Percentiles rank a stretch among this genome's conserved stretches.
Conservation (phyloP, 2,329 filamentous ascomycete genomes). For the Aureobasidium sp. region DNA sequence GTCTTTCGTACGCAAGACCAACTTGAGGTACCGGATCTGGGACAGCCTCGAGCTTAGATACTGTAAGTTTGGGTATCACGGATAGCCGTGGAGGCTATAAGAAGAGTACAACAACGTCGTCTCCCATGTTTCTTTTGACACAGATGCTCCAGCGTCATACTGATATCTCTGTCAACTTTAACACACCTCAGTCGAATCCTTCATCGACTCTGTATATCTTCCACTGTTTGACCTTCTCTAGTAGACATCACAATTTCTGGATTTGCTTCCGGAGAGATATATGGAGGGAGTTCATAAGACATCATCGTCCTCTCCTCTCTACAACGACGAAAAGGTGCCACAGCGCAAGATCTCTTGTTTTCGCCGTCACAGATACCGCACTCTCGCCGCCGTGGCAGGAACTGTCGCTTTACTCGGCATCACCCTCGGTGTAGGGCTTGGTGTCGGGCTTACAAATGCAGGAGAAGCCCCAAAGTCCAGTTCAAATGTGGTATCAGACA, state of each 20-base stretch:
- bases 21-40: neutral
- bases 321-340: neutral
- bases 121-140: neutral
- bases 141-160: neutral
- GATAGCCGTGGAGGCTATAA: conserved; percentile 1
- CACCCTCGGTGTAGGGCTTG: conserved; percentile 18
- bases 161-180: neutral
- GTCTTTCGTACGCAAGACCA: neutral
- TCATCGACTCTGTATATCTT: neutral
- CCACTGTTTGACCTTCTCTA: neutral
- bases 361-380: conserved; percentile 1
- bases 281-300: neutral
- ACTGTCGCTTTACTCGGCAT: conserved; percentile 16
- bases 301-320: neutral
- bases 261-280: neutral
- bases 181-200: no score
- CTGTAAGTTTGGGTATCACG: neutral
- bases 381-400: conserved; percentile 1
- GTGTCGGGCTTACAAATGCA: conserved; percentile 9
- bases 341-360: neutral
- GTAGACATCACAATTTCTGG: neutral
- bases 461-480: neutral
- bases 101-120: neutral
- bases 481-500: neutral
- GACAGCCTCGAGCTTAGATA: neutral